Evolutionary conservation across 352 stramenopile species (phyloP).

Genomic region (Pythium phragmiticola): DNA sequence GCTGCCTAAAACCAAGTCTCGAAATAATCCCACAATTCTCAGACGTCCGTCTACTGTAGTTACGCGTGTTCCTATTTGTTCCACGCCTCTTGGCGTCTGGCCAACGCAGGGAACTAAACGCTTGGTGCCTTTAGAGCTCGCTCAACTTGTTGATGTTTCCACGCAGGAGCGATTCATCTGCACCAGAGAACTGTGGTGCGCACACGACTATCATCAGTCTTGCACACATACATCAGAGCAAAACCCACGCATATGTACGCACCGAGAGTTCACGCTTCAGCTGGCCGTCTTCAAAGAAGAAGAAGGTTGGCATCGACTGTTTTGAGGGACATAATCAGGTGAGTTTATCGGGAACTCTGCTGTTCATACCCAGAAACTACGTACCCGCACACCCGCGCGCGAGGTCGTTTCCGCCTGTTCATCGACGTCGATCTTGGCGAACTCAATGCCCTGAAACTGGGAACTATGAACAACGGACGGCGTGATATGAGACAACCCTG

Average conservation of each 20-base stretch:
- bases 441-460: conserved; percentile 66
- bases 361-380: conserved; percentile 6
- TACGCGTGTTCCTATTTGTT: background rate
- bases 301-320: conserved; percentile 89
- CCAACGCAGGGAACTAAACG: background rate
- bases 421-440: conserved; percentile 86
- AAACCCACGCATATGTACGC: background rate
- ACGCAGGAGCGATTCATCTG: conserved; percentile 70
- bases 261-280: conserved; percentile 80
- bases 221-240: background rate
- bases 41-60: background rate
- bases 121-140: conserved; percentile 42
- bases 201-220: background rate
- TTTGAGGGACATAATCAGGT: background rate
- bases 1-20: background rate
- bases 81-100: background rate
- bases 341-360: background rate
- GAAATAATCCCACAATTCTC: background rate
- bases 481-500: background rate
- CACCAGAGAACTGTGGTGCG: conserved; percentile 62
- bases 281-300: conserved; percentile 79
- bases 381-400: conserved; percentile 78
- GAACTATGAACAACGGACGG: conserved; percentile 30
- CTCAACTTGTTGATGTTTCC: conserved; percentile 74
- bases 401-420: conserved; percentile 77